Evolutionary conservation across 352 stramenopile genomes (phyloP).

Genomic region (Blastocystis sp.): DNA sequence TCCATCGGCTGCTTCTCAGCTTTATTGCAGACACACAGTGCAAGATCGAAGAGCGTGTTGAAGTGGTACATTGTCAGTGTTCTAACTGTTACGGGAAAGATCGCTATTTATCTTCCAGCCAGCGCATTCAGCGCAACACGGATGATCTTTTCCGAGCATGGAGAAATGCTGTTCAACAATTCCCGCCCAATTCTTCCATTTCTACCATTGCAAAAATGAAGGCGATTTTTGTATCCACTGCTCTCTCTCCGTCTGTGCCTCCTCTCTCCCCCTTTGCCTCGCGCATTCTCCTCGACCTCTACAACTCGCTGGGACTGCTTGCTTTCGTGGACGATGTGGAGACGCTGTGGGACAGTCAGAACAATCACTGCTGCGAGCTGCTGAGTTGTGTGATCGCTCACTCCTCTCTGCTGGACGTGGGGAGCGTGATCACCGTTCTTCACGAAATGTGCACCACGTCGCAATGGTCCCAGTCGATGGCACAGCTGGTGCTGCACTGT

Average conservation of each 20-base stretch:
- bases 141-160: not conserved
- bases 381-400: not conserved
- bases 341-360: not conserved
- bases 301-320: not conserved
- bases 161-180: not conserved
- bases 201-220: not conserved
- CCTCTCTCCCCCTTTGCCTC: not conserved
- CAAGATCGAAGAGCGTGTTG: not conserved
- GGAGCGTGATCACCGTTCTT: not conserved
- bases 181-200: not conserved
- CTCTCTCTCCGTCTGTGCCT: not conserved
- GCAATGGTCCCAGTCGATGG: not conserved
- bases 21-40: not conserved
- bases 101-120: not conserved
- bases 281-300: not conserved
- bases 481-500: not conserved
- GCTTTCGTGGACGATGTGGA: not conserved
- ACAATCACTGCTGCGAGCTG: not conserved
- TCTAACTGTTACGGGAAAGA: not conserved
- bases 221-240: not conserved
- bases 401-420: not conserved
- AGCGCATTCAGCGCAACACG: not conserved
- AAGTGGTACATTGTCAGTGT: not conserved
- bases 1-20: not conserved
- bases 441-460: not conserved